These are phyloP conservation scores for Metschnikowia similis DNA, from an alignment of 805 yeast genomes.

Conservation along the genomic window DNA sequence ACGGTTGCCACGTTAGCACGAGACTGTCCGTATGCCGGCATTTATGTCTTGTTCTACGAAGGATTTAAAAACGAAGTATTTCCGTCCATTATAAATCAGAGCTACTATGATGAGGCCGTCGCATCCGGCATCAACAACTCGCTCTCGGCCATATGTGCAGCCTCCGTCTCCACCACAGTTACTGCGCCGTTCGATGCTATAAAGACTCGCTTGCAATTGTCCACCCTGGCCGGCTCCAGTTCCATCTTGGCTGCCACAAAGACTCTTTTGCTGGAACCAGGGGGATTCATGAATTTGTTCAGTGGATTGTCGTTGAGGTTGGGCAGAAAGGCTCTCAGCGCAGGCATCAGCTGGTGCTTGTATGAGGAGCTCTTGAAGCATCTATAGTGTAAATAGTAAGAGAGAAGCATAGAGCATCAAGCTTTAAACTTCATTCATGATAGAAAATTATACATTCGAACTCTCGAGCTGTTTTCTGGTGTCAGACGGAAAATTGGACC, in stretches of 20 bases:
- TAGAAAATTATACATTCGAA: no score
- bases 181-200: slow-evolving; percentile 96
- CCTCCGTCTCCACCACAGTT: slow-evolving; percentile 72
- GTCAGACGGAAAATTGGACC: no score
- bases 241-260: slow-evolving; percentile 34
- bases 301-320: slow-evolving; percentile 81
- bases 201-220: slow-evolving; percentile 84
- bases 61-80: slow-evolving; percentile 54
- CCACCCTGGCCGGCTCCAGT: slow-evolving; percentile 38
- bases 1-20: slow-evolving; percentile 81
- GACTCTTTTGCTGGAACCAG: slow-evolving; percentile 40
- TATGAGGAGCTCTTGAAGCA: slow-evolving; percentile 78
- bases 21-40: slow-evolving; percentile 96
- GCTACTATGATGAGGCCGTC: slow-evolving; percentile 9
- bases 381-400: slow-evolving; percentile 2
- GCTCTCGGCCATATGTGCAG: slow-evolving; percentile 72
- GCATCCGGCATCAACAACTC: slow-evolving; percentile 43
- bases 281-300: slow-evolving; percentile 60
- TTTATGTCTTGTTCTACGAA: slow-evolving; percentile 84
- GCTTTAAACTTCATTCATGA: no score
- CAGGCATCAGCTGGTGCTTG: slow-evolving; percentile 96
- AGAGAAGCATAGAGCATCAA: not conserved
- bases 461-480: no score
- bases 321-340: slow-evolving; percentile 80
- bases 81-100: slow-evolving; percentile 31